Conservation (phyloP, 202 grass and related monocot species). For the Panicum virgatum region DNA sequence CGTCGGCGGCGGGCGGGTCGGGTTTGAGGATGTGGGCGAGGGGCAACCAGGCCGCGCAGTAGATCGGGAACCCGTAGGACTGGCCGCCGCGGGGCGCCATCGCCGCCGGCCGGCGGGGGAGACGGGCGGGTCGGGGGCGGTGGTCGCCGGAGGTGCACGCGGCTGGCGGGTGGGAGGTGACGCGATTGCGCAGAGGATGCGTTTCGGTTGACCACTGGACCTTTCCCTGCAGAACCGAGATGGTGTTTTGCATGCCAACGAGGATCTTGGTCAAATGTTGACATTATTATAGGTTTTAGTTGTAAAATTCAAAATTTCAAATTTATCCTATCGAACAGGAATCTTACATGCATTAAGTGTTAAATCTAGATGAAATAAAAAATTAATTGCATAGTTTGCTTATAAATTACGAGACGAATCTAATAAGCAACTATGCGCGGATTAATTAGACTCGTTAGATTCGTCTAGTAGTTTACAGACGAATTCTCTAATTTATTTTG, state of each 20-base stretch:
- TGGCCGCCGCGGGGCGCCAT: conserved; percentile 43
- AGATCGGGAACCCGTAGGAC: conserved; percentile 95
- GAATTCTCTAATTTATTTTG: too few relatives aligned
- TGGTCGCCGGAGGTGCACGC: neutral
- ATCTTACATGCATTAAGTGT: too few relatives aligned
- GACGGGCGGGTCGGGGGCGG: neutral
- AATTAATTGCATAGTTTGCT: too few relatives aligned
- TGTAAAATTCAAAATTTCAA: too few relatives aligned
- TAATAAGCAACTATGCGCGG: too few relatives aligned
- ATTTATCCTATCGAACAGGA: too few relatives aligned
- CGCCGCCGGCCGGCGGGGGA: neutral
- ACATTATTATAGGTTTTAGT: too few relatives aligned
- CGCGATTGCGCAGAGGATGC: neutral
- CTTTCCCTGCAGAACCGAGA: neutral
- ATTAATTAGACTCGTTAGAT: too few relatives aligned
- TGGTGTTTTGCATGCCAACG: too few relatives aligned
- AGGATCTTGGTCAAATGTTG: neutral
- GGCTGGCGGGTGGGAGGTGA: neutral
- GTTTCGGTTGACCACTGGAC: conserved; percentile 2
- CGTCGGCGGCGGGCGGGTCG: conserved; percentile 6
- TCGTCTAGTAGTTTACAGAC: too few relatives aligned
- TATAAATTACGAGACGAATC: too few relatives aligned
- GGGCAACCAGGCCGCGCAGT: conserved; percentile 81
- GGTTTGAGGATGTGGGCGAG: conserved; percentile 56
- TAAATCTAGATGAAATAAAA: too few relatives aligned